These are phyloP conservation scores for Amanita inopinata DNA, from an alignment of 768 basidiomycete species.

Conservation along the genomic window DNA sequence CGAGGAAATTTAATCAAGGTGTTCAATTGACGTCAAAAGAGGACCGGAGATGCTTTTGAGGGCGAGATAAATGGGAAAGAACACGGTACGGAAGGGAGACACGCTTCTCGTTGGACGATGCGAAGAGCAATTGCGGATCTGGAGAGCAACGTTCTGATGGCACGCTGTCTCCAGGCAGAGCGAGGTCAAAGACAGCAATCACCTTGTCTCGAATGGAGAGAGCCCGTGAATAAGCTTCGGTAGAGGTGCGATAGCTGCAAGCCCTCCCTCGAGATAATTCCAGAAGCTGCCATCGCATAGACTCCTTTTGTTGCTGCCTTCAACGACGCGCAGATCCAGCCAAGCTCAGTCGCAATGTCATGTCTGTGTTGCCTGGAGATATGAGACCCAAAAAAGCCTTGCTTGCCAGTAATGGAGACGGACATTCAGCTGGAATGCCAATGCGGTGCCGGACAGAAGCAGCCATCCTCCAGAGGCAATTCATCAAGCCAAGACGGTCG, in stretches of 20 bases:
- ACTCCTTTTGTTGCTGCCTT: neutral
- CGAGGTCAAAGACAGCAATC: conserved; percentile 68
- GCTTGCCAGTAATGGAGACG: neutral
- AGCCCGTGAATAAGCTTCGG: conserved; percentile 7
- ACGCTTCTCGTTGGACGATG: conserved; percentile 17
- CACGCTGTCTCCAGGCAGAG: conserved; percentile 28
- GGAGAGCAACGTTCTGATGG: conserved; percentile 27
- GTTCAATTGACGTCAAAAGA: conserved; percentile 38
- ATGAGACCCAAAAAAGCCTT: too few species aligned
- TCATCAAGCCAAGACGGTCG: conserved; percentile 16
- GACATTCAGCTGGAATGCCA: neutral
- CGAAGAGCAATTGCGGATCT: conserved; percentile 33
- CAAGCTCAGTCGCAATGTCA: neutral
- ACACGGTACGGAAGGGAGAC: conserved; percentile 22
- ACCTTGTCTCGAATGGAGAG: conserved; percentile 32
- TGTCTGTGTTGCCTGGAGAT: neutral
- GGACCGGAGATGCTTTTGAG: conserved; percentile 22
- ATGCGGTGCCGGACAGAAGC: conserved; percentile 15
- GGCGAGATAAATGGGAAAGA: conserved; percentile 22
- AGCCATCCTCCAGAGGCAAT: conserved; percentile 17
- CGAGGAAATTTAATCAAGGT: conserved; percentile 25
- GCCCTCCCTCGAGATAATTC: conserved; percentile 3
- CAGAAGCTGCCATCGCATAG: conserved; percentile 1
- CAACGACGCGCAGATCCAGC: neutral
- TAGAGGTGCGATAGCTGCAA: conserved; percentile 8